Conservation (phyloP, 257 asterid species). For the Primulina eburnea region DNA sequence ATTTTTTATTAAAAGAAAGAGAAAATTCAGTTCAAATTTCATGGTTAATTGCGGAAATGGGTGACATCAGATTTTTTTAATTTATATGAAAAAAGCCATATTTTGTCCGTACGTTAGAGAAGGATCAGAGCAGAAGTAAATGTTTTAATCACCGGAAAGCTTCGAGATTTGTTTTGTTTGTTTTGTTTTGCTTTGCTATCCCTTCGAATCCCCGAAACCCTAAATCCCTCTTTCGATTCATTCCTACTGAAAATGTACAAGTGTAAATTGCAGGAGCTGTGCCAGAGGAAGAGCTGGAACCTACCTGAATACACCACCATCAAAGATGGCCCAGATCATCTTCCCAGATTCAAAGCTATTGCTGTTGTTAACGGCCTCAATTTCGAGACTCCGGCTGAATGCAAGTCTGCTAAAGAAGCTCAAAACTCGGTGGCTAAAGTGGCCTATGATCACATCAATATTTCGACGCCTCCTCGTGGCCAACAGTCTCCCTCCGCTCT, state of each 20-base stretch:
- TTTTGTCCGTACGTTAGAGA: too few relatives aligned
- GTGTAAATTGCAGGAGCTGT: conserved; percentile 58
- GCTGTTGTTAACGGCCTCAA: conserved; percentile 39
- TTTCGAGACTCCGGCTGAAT: conserved; percentile 40
- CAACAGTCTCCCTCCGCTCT: neutral
- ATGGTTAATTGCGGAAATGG: too few relatives aligned
- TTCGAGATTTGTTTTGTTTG: too few relatives aligned
- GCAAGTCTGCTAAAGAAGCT: conserved; percentile 53
- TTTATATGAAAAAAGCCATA: too few relatives aligned
- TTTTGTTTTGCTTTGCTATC: too few relatives aligned
- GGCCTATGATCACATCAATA: conserved; percentile 36
- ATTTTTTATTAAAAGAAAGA: too few relatives aligned
- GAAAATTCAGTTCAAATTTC: too few relatives aligned
- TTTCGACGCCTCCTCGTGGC: conserved; percentile 5
- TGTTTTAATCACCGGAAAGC: too few relatives aligned
- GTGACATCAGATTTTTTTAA: too few relatives aligned
- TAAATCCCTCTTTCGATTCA: neutral
- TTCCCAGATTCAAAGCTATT: conserved; percentile 51
- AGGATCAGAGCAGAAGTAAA: too few relatives aligned
- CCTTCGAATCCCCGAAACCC: too few relatives aligned
- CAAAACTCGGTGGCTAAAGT: conserved; percentile 57
- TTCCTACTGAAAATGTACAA: conserved; percentile 41
- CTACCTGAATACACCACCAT: conserved; percentile 50
- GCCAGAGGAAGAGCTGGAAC: conserved; percentile 50
- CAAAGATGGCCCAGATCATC: conserved; percentile 58